Conservation (phyloP, 2,329 filamentous ascomycete species). For the Neonectria magnoliae region DNA sequence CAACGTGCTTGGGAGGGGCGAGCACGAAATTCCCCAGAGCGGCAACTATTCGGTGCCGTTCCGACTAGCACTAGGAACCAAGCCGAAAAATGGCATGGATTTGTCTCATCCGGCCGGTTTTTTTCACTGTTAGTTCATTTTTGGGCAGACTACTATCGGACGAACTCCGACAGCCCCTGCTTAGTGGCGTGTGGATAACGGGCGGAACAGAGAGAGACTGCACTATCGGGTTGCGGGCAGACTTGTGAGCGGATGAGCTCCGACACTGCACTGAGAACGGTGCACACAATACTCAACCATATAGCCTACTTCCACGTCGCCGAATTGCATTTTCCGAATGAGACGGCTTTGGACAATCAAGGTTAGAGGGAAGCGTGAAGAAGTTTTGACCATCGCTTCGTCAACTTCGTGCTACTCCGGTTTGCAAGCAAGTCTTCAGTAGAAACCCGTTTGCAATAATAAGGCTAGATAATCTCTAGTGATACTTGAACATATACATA, state of each 20-base stretch:
- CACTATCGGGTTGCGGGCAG: background rate
- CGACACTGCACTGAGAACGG: background rate
- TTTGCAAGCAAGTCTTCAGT: background rate
- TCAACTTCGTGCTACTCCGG: background rate
- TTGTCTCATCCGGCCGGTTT: background rate
- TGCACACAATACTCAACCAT: background rate
- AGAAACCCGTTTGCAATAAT: background rate
- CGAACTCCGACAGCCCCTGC: background rate
- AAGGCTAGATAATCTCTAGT: background rate
- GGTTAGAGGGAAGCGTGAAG: too few species aligned
- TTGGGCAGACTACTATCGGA: background rate
- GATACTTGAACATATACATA: background rate
- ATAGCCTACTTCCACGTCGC: background rate
- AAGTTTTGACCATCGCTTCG: too few species aligned
- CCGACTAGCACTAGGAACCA: background rate
- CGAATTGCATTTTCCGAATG: too few species aligned
- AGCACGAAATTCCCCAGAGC: background rate
- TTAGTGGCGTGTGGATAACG: background rate
- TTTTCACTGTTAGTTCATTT: background rate
- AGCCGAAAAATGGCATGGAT: background rate
- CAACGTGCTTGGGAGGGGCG: constrained; percentile 1
- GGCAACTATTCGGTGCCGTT: background rate
- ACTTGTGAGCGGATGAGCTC: background rate
- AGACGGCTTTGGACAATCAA: too few species aligned
- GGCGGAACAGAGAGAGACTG: background rate